Percentiles rank a stretch among this genome's conserved stretches.
These are phyloP conservation scores for Diaporthe vexans DNA, from an alignment of 2,329 filamentous ascomycete genomes.

Conservation along the genomic window DNA sequence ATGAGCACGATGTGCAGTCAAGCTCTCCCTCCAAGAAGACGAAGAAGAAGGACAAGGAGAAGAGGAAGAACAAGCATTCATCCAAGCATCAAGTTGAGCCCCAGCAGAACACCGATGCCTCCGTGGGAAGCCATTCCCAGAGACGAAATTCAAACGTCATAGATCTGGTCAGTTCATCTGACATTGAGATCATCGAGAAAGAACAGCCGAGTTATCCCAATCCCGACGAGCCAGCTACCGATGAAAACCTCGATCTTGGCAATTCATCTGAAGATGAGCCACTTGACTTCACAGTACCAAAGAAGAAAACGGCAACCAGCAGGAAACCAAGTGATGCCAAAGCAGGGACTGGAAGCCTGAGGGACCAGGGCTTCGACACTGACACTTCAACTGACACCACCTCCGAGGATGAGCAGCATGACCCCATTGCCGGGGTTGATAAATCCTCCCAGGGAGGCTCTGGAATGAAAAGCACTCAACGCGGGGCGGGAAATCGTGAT, in stretches of 20 bases:
- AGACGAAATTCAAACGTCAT: not conserved
- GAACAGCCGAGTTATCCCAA: too few relatives aligned
- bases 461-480: not conserved
- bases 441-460: too few relatives aligned
- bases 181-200: not conserved
- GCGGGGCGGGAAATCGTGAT: not conserved
- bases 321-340: not conserved
- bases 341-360: not conserved
- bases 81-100: not conserved
- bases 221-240: not conserved
- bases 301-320: not conserved
- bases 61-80: not conserved
- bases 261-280: not conserved
- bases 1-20: too few relatives aligned
- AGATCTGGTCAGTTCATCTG: constrained; percentile 4
- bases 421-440: not conserved
- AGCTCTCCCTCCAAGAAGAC: not conserved
- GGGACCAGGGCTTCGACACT: not conserved
- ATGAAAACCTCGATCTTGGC: not conserved
- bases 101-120: too few relatives aligned
- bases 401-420: not conserved
- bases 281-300: fast-evolving
- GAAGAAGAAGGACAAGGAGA: not conserved
- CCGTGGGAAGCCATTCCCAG: fast-evolving
- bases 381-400: not conserved